phyloP scores from a whole-genome alignment of 2,329 filamentous ascomycete genomes.

The Diaporthe capsici region DNA sequence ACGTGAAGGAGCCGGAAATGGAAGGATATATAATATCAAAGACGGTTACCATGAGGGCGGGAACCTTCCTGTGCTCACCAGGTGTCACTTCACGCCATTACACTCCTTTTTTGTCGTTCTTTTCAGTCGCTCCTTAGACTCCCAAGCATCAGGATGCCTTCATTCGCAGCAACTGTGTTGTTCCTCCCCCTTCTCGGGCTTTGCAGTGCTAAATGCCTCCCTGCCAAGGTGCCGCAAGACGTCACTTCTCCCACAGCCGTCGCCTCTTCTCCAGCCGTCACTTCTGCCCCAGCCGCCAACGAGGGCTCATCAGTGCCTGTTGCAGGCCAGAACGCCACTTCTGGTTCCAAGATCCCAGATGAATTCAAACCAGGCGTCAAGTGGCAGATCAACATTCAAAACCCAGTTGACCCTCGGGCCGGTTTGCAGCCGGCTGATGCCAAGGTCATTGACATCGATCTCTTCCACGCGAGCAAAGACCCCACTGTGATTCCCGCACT shows the following conservation, averaged over 20 bases:
- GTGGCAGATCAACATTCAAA: slow-evolving; percentile 40
- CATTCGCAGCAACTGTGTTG: slow-evolving; percentile 37
- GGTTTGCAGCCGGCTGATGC: slow-evolving; percentile 36
- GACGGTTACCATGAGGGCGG: not conserved
- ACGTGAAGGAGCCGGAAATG: not conserved
- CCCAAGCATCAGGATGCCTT: slow-evolving; percentile 39
- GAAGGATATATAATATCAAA: slow-evolving; percentile 15
- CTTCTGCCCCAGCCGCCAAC: not conserved
- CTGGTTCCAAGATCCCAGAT: not conserved
- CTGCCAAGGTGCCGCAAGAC: not conserved
- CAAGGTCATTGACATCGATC: slow-evolving; percentile 38
- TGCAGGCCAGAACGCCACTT: not conserved
- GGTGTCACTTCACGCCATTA: slow-evolving; percentile 10
- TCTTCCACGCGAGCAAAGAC: slow-evolving; percentile 38
- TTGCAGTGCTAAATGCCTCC: slow-evolving; percentile 25
- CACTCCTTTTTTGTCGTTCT: slow-evolving; percentile 2
- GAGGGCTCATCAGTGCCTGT: not conserved
- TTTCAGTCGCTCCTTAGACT: slow-evolving; percentile 12
- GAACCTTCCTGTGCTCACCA: not conserved
- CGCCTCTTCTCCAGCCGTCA: not conserved
- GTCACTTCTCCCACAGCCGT: not conserved
- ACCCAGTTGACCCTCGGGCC: slow-evolving; percentile 34
- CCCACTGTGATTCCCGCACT: slow-evolving; percentile 33
- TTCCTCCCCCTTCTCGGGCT: slow-evolving; percentile 27
- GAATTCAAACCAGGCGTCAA: slow-evolving; percentile 36